Conservation (phyloP, 164 flowering plant genomes). For the Amborella trichopoda region DNA sequence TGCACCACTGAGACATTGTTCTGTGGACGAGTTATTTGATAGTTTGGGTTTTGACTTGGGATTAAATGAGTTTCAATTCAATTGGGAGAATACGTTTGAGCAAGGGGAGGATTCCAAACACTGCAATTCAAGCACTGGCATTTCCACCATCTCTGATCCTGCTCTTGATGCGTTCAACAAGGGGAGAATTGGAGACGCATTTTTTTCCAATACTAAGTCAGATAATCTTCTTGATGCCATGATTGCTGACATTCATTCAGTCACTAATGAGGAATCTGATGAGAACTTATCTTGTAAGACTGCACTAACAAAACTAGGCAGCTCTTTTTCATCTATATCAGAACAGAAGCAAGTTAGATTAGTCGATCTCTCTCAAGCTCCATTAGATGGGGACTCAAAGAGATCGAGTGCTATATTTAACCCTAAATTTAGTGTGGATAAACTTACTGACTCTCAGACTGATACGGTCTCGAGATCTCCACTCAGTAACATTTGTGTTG, state of each 20-base stretch:
- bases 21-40: constrained; percentile 70
- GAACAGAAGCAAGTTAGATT: constrained; percentile 23
- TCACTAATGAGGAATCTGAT: constrained; percentile 35
- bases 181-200: constrained; percentile 31
- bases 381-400: constrained; percentile 16
- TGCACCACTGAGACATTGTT: constrained; percentile 10
- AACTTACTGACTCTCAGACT: constrained; percentile 29
- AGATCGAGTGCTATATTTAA: constrained; percentile 31
- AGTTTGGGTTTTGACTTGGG: constrained; percentile 48
- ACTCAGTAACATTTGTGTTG: constrained; percentile 54
- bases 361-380: constrained; percentile 23
- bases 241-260: constrained; percentile 42
- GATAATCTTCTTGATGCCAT: constrained; percentile 87
- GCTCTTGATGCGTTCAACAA: constrained; percentile 18
- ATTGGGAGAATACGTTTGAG: constrained; percentile 12
- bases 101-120: constrained; percentile 7
- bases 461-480: constrained; percentile 46
- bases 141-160: constrained; percentile 11
- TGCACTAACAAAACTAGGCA: constrained; percentile 35
- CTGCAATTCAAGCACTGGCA: constrained; percentile 11
- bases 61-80: constrained; percentile 21
- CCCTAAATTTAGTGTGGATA: constrained; percentile 31
- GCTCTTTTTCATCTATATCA: constrained; percentile 25
- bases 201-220: constrained; percentile 24
- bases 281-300: constrained; percentile 50